Evolutionary conservation across 768 basidiomycete species (phyloP).

Genomic region (Suillus alpinus): DNA sequence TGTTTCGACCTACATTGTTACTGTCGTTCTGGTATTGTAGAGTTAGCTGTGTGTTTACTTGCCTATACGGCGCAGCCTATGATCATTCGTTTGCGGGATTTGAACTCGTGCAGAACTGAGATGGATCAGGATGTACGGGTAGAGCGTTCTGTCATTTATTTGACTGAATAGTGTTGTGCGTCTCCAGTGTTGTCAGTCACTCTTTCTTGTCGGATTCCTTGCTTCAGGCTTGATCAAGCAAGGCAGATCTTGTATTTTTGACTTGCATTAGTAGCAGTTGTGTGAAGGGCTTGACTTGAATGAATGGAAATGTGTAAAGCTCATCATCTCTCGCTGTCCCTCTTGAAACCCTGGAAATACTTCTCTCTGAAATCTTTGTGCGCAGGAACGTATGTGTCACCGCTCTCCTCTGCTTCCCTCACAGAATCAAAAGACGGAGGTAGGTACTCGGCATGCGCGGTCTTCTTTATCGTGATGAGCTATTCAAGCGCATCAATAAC

Average conservation of each 20-base stretch:
- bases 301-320: not conserved
- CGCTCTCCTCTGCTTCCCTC: slow-evolving; percentile 4
- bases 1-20: not conserved
- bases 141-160: not conserved
- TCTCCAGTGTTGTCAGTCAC: not conserved
- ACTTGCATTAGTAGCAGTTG: not conserved
- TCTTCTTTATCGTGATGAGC: slow-evolving; percentile 91
- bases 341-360: slow-evolving; percentile 82
- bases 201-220: not conserved
- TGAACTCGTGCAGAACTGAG: not conserved
- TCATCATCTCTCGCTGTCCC: slow-evolving; percentile 22
- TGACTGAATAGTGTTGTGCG: not conserved
- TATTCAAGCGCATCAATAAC: slow-evolving; percentile 30
- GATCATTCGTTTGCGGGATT: not conserved
- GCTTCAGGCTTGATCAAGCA: not conserved
- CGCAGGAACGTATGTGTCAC: slow-evolving; percentile 59
- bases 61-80: not conserved
- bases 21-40: not conserved
- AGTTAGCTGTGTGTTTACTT: not conserved
- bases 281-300: not conserved
- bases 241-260: not conserved
- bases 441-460: slow-evolving; percentile 39
- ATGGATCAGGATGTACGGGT: not conserved
- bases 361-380: slow-evolving; percentile 88
- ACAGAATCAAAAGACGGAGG: slow-evolving; percentile 53